Percentiles rank a stretch among this genome's conserved stretches.
These are phyloP conservation scores for Vanderwaltozyma verrucispora DNA, from an alignment of 805 yeast species.

Conservation along the genomic window DNA sequence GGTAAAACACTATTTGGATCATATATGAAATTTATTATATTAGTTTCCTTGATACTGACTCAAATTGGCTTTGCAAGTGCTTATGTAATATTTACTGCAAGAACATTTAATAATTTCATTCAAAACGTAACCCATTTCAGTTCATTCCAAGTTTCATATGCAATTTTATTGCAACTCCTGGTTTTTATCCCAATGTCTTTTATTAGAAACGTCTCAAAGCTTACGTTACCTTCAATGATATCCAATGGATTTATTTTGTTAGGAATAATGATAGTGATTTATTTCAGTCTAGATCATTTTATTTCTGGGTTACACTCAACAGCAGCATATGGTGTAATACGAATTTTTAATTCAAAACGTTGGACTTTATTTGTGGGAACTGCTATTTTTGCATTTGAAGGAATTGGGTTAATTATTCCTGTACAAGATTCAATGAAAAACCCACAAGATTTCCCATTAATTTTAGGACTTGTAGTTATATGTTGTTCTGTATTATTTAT, in stretches of 20 bases:
- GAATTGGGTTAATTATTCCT: slow-evolving; percentile 73
- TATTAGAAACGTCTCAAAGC: slow-evolving; percentile 63
- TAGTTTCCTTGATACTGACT: slow-evolving; percentile 54
- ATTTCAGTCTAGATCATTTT: slow-evolving; percentile 35
- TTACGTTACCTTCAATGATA: slow-evolving; percentile 58
- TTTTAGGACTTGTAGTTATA: slow-evolving; percentile 49
- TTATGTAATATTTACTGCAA: slow-evolving; percentile 67
- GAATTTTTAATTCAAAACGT: slow-evolving; percentile 40
- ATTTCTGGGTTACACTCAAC: slow-evolving; percentile 26
- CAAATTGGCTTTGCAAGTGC: slow-evolving; percentile 78
- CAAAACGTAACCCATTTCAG: slow-evolving; percentile 34
- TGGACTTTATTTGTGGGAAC: slow-evolving; percentile 74
- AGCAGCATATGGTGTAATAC: slow-evolving; percentile 41
- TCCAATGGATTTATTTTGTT: slow-evolving; percentile 60
- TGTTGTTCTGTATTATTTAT: slow-evolving; percentile 56
- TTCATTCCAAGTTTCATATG: slow-evolving; percentile 31
- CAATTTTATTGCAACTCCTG: slow-evolving; percentile 45
- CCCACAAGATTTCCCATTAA: slow-evolving; percentile 63
- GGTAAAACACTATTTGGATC: slow-evolving; percentile 54
- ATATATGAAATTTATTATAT: slow-evolving; percentile 53
- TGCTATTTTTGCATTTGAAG: slow-evolving; percentile 83
- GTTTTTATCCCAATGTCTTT: slow-evolving; percentile 59
- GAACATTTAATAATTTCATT: slow-evolving; percentile 55
- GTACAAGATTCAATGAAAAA: slow-evolving; percentile 72
- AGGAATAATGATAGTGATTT: slow-evolving; percentile 56